phyloP scores from a whole-genome alignment of 768 basidiomycete species.

The Vararia minispora region DNA sequence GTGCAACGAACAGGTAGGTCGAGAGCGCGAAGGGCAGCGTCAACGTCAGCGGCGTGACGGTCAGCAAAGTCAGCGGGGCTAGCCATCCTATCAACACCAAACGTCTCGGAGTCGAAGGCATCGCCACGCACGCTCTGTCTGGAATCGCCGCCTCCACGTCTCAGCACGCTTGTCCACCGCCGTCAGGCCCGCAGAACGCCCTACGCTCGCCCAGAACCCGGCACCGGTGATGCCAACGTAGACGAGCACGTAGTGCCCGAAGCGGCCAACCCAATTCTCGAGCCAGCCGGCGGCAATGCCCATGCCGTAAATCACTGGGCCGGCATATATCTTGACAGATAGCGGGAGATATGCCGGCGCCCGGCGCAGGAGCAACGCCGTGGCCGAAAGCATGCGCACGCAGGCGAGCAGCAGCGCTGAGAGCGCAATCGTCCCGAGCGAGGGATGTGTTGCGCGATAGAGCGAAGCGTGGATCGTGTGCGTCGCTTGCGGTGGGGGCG shows the following conservation, averaged over 20 bases:
- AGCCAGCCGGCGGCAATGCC: conserved; percentile 31
- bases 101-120: not conserved
- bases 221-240: conserved; percentile 49
- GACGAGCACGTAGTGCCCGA: conserved; percentile 47
- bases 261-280: conserved; percentile 34
- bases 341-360: conserved; percentile 43
- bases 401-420: conserved; percentile 67
- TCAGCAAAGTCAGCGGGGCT: conserved; percentile 65
- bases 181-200: conserved; percentile 46
- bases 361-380: conserved; percentile 39
- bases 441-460: conserved; percentile 69
- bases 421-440: conserved; percentile 68
- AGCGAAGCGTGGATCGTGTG: conserved; percentile 71
- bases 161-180: conserved; percentile 37
- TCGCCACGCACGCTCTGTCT: conserved; percentile 42
- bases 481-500: conserved; percentile 42
- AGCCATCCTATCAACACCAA: conserved; percentile 1
- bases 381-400: conserved; percentile 45
- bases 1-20: conserved; percentile 85
- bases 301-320: conserved; percentile 26
- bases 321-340: conserved; percentile 30
- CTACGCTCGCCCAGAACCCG: conserved; percentile 37
- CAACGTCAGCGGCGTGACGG: conserved; percentile 65
- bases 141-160: conserved; percentile 35
- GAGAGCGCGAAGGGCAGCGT: conserved; percentile 73